Percentiles rank a stretch among this genome's conserved stretches.
These are phyloP conservation scores for Remersonia thermophila DNA, from an alignment of 2,329 filamentous ascomycete genomes.

Conservation along the genomic window DNA sequence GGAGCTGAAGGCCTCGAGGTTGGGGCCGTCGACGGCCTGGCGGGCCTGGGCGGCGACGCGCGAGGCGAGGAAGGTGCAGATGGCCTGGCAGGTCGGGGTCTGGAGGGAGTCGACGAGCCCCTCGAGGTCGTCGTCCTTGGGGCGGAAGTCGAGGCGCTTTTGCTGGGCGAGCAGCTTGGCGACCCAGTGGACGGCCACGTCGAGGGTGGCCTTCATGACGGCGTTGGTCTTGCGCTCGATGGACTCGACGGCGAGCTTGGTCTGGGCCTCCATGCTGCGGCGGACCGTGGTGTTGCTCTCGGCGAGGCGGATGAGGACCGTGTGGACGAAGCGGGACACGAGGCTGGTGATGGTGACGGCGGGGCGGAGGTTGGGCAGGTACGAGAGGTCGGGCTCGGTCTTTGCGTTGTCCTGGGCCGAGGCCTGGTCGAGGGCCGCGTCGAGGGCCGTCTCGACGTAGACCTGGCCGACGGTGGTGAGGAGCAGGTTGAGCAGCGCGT, in stretches of 20 bases:
- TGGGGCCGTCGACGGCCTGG: constrained; percentile 67
- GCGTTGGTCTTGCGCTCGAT: constrained; percentile 74
- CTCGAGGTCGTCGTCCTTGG: constrained; percentile 62
- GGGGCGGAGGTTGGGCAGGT: constrained; percentile 65
- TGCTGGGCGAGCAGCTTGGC: constrained; percentile 60
- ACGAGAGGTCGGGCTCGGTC: constrained; percentile 75
- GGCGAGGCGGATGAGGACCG: constrained; percentile 80
- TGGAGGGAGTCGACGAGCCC: constrained; percentile 60
- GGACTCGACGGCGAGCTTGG: constrained; percentile 56
- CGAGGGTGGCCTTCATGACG: constrained; percentile 44
- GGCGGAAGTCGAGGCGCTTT: constrained; percentile 81
- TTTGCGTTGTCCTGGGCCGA: constrained; percentile 66
- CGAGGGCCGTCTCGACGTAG: constrained; percentile 54
- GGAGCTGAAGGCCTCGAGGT: constrained; percentile 68
- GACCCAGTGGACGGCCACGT: constrained; percentile 65
- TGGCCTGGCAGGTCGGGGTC: constrained; percentile 70
- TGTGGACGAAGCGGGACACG: constrained; percentile 83
- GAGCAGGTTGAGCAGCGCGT: constrained; percentile 69
- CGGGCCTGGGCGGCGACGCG: constrained; percentile 51
- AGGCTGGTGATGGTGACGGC: constrained; percentile 84
- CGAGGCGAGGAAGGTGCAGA: constrained; percentile 62
- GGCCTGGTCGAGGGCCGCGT: constrained; percentile 61
- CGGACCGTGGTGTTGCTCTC: constrained; percentile 82
- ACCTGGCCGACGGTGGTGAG: constrained; percentile 81
- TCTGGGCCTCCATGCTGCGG: constrained; percentile 77